Conservation (phyloP, 805 yeast genomes). For the Candida mattraensis region DNA sequence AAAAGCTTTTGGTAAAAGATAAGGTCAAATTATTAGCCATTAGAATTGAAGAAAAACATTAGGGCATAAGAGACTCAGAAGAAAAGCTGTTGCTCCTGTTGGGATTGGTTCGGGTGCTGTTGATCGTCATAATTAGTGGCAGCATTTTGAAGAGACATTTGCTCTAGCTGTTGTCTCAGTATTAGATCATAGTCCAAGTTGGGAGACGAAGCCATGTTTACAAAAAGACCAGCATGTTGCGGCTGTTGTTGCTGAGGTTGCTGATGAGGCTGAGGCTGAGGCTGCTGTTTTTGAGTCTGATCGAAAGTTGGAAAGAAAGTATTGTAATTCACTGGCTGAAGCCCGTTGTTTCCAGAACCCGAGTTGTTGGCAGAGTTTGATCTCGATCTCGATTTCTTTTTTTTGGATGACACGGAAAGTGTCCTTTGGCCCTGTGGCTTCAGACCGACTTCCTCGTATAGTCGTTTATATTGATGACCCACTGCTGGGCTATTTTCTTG, state of each 20-base stretch:
- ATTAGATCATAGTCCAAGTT: constrained; percentile 28
- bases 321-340: constrained; percentile 10
- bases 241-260: constrained; percentile 9
- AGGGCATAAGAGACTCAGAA: constrained; percentile 9
- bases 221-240: neutral
- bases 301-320: constrained; percentile 9
- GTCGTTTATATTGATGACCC: constrained; percentile 74
- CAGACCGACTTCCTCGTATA: constrained; percentile 91
- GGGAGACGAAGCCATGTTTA: too few species aligned
- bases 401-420: constrained; percentile 22
- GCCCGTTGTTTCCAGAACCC: constrained; percentile 1
- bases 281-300: constrained; percentile 5
- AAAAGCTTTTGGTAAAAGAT: neutral
- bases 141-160: constrained; percentile 24
- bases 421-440: constrained; percentile 27
- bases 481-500: constrained; percentile 55
- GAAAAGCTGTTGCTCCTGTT: constrained; percentile 17
- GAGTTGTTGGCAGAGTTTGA: constrained; percentile 26
- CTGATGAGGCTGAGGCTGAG: constrained; percentile 7
- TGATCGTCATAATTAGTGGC: constrained; percentile 10
- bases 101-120: constrained; percentile 6
- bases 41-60: too few species aligned
- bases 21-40: too few species aligned
- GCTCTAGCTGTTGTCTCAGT: constrained; percentile 31
- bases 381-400: constrained; percentile 29